These are phyloP conservation scores for Pseudogymnoascus sp. DNA, from an alignment of 2,329 filamentous ascomycete genomes.

Conservation along the genomic window DNA sequence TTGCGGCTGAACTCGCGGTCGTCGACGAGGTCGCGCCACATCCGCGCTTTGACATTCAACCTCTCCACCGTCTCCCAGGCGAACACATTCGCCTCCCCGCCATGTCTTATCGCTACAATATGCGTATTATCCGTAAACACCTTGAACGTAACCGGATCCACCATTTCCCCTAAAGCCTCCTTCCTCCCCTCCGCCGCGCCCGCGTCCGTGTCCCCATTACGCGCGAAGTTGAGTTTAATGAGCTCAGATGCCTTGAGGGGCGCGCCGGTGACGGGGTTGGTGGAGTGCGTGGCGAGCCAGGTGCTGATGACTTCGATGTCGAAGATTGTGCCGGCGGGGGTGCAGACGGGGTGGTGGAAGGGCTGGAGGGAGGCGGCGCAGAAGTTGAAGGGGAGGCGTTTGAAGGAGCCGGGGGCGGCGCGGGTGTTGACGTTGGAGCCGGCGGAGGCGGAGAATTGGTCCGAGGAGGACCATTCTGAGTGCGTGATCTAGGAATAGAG, in stretches of 20 bases:
- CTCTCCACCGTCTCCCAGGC: slow-evolving; percentile 91
- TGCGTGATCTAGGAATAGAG: slow-evolving; percentile 65
- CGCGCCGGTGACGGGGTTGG: slow-evolving; percentile 80
- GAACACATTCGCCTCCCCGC: slow-evolving; percentile 87
- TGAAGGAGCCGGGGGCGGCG: slow-evolving; percentile 58
- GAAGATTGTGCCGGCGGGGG: slow-evolving; percentile 77
- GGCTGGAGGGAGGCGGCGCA: slow-evolving; percentile 94
- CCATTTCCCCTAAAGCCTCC: slow-evolving; percentile 65
- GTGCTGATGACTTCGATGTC: slow-evolving; percentile 89
- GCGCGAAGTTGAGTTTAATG: slow-evolving; percentile 83
- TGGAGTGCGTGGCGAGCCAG: slow-evolving; percentile 90
- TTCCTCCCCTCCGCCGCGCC: slow-evolving; percentile 32
- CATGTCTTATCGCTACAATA: slow-evolving; percentile 76
- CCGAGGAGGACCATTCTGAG: slow-evolving; percentile 90
- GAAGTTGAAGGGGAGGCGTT: slow-evolving; percentile 92
- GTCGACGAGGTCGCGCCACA: slow-evolving; percentile 85
- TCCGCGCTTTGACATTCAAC: slow-evolving; percentile 93
- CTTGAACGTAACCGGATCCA: slow-evolving; percentile 96
- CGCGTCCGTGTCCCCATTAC: slow-evolving; percentile 66
- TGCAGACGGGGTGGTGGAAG: slow-evolving; percentile 92
- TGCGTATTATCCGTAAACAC: slow-evolving; percentile 97
- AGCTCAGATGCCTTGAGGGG: slow-evolving; percentile 74
- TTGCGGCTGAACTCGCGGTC: slow-evolving; percentile 79
- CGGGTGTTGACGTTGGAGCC: slow-evolving; percentile 60
- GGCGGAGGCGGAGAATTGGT: slow-evolving; percentile 76